Conservation (phyloP, 225 moss, liverwort and hornwort species). For the Climacium dendroides region DNA sequence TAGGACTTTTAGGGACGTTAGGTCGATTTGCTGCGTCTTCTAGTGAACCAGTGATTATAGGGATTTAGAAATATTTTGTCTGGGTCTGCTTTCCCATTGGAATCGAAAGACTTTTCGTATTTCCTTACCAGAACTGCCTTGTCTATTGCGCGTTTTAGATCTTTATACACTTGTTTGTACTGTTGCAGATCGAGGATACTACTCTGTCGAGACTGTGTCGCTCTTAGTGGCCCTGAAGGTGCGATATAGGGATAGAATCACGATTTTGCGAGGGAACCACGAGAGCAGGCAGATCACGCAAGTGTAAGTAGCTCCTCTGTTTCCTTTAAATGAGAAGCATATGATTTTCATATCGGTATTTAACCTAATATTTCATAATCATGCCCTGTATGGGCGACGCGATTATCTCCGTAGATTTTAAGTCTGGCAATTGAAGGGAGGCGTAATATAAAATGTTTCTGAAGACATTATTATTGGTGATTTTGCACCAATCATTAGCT, state of each 20-base stretch:
- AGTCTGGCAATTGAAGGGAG: background rate
- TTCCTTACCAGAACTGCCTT: background rate
- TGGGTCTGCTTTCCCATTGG: background rate
- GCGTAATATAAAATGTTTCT: background rate
- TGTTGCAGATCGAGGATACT: conserved; percentile 96
- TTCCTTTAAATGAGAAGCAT: background rate
- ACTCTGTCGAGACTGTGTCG: conserved; percentile 97
- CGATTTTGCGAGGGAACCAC: conserved; percentile 96
- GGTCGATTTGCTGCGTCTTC: background rate
- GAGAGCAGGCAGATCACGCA: conserved; percentile 99
- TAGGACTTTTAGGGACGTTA: background rate
- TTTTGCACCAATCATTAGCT: background rate
- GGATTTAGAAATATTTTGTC: background rate
- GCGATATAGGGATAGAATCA: conserved; percentile 99
- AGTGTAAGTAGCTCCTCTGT: conserved; percentile 63
- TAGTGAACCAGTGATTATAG: background rate
- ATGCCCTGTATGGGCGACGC: background rate
- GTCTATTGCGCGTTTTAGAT: background rate
- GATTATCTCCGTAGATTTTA: background rate
- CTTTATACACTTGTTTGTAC: background rate
- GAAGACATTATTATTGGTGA: background rate
- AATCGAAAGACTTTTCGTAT: background rate
- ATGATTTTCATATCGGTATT: background rate
- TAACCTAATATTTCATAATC: background rate
- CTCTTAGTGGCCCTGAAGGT: conserved; percentile 98